These are phyloP conservation scores for Guadua angustifolia DNA, from an alignment of 176 grass and related monocot species.

Conservation along the genomic window DNA sequence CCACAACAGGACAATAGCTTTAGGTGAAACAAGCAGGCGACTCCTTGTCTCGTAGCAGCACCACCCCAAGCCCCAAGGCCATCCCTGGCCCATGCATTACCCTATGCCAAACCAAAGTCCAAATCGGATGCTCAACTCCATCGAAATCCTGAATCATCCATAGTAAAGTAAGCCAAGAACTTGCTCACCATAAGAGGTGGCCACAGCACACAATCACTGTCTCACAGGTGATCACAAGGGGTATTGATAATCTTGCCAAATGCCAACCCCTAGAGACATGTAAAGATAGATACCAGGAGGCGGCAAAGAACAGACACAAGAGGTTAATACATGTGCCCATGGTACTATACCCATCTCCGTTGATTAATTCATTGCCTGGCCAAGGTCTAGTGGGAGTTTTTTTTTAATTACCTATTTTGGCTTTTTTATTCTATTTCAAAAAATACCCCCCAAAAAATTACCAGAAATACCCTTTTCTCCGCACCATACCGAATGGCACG, in stretches of 20 bases:
- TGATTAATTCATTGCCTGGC: background rate
- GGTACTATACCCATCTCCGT: background rate
- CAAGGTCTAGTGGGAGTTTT: background rate
- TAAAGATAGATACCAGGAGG: slow-evolving; percentile 13
- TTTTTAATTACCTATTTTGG: too few relatives aligned
- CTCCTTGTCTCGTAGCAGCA: slow-evolving; percentile 19
- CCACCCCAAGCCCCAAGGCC: background rate
- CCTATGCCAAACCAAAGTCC: slow-evolving; percentile 25
- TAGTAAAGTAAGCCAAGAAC: slow-evolving; percentile 15
- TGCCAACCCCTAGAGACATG: slow-evolving; percentile 41
- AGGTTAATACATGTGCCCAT: slow-evolving; percentile 34
- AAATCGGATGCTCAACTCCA: slow-evolving; percentile 34
- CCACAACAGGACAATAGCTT: slow-evolving; percentile 40
- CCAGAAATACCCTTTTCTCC: too few relatives aligned
- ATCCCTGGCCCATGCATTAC: slow-evolving; percentile 1
- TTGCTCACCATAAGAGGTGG: slow-evolving; percentile 40
- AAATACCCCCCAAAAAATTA: too few relatives aligned
- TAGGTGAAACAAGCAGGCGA: slow-evolving; percentile 35
- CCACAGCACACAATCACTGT: background rate
- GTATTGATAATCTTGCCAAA: slow-evolving; percentile 35
- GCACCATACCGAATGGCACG: too few relatives aligned
- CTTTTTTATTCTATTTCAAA: too few relatives aligned
- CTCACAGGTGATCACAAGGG: background rate
- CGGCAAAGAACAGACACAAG: slow-evolving; percentile 35
- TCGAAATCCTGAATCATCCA: slow-evolving; percentile 13